phyloP scores from a whole-genome alignment of 1,284 basidiomycete species.

The Fomitopsis betulina region DNA sequence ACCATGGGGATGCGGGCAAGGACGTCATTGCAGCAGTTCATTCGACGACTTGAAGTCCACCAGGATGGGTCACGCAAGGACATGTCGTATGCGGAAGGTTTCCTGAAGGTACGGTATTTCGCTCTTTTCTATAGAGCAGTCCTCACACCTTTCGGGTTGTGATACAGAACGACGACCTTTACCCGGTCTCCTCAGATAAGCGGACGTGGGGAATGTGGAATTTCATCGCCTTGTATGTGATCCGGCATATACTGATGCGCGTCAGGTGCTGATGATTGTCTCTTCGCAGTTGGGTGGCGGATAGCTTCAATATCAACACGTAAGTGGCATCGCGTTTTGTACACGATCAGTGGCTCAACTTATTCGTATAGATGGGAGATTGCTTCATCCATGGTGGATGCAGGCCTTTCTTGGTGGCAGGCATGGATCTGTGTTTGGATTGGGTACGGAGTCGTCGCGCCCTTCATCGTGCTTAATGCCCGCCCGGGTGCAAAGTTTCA shows the following conservation, averaged over 20 bases:
- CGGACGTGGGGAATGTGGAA: conserved; percentile 59
- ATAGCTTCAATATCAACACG: conserved; percentile 80
- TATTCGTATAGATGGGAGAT: conserved; percentile 59
- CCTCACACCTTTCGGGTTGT: background rate
- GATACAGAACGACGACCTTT: conserved; percentile 57
- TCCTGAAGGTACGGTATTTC: conserved; percentile 18
- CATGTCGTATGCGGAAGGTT: conserved; percentile 24
- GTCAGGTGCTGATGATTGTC: background rate
- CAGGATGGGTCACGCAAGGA: background rate
- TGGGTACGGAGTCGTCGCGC: conserved; percentile 69
- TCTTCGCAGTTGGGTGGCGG: conserved; percentile 65
- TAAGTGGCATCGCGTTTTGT: conserved; percentile 34
- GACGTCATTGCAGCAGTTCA: background rate
- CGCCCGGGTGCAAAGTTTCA: conserved; percentile 78
- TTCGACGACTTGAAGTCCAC: conserved; percentile 1
- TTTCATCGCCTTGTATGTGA: conserved; percentile 58
- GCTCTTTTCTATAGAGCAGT: background rate
- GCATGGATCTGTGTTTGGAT: conserved; percentile 77
- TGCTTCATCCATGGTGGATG: conserved; percentile 69
- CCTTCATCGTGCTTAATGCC: conserved; percentile 79
- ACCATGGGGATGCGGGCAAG: background rate
- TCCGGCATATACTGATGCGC: background rate
- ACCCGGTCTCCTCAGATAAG: conserved; percentile 53
- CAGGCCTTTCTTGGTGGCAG: conserved; percentile 81
- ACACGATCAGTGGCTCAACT: conserved; percentile 3